phyloP scores from a whole-genome alignment of 108 stramenopile species.

The Phaeodactylum tricornutum region DNA sequence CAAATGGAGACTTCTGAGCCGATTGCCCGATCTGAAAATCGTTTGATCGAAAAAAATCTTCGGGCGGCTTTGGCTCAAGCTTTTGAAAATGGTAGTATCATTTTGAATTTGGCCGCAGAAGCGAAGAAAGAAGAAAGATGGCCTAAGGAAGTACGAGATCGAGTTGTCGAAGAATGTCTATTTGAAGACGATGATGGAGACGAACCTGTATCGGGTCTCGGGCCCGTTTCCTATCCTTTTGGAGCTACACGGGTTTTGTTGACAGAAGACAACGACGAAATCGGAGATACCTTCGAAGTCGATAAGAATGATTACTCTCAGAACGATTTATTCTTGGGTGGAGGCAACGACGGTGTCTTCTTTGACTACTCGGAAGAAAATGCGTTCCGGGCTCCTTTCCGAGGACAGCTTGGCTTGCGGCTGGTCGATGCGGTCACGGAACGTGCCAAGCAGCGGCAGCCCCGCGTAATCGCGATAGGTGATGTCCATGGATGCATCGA shows the following conservation, averaged over 20 bases:
- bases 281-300: background rate
- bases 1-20: too few relatives aligned
- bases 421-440: conserved; percentile 60
- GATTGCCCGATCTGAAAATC: background rate
- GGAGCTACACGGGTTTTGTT: background rate
- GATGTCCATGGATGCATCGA: conserved; percentile 95
- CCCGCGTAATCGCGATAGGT: conserved; percentile 69
- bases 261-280: conserved; percentile 12
- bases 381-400: conserved; percentile 36
- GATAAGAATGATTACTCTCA: too few relatives aligned
- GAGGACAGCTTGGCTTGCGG: conserved; percentile 54
- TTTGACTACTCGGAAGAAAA: conserved; percentile 32
- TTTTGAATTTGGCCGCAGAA: conserved; percentile 44
- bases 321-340: conserved; percentile 62
- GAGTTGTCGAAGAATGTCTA: conserved; percentile 70
- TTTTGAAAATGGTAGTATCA: conserved; percentile 68
- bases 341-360: conserved; percentile 22
- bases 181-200: conserved; percentile 63
- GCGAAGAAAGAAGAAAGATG: conserved; percentile 56
- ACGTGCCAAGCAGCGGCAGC: conserved; percentile 60
- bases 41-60: conserved; percentile 6
- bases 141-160: conserved; percentile 46
- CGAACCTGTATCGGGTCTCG: too few relatives aligned
- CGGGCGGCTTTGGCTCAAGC: conserved; percentile 51
- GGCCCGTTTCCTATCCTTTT: too few relatives aligned